Percentiles rank a stretch among this genome's conserved stretches.
Evolutionary conservation across 768 basidiomycete species (phyloP).

Genomic region (Lactarius evosmus): DNA sequence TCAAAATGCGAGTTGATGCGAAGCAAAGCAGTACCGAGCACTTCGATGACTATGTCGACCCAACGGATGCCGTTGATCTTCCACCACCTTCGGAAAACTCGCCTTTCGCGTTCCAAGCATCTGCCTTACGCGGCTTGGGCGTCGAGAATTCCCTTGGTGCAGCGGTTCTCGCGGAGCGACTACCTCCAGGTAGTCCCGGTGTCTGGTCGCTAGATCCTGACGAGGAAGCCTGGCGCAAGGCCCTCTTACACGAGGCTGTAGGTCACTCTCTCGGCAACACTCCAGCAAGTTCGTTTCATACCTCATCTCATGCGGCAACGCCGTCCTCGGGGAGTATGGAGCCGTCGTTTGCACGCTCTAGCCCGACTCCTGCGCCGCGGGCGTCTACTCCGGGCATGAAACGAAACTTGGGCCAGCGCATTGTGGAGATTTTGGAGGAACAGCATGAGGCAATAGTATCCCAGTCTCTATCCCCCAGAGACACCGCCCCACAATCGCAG

Average conservation of each 20-base stretch:
- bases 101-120: slow-evolving; percentile 72
- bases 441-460: slow-evolving; percentile 16
- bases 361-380: slow-evolving; percentile 15
- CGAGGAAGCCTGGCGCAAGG: slow-evolving; percentile 73
- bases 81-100: slow-evolving; percentile 67
- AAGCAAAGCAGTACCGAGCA: slow-evolving; percentile 43
- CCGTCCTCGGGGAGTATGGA: slow-evolving; percentile 32
- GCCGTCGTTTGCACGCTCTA: slow-evolving; percentile 23
- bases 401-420: slow-evolving; percentile 28
- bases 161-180: slow-evolving; percentile 65
- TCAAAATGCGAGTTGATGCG: slow-evolving; percentile 52
- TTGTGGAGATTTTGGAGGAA: slow-evolving; percentile 24
- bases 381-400: slow-evolving; percentile 22
- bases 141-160: slow-evolving; percentile 75
- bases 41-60: slow-evolving; percentile 68
- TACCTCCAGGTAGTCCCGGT: slow-evolving; percentile 65
- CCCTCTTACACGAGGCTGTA: slow-evolving; percentile 72
- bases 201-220: slow-evolving; percentile 50
- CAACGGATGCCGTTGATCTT: slow-evolving; percentile 79
- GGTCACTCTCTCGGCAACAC: slow-evolving; percentile 67
- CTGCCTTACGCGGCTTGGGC: slow-evolving; percentile 67
- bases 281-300: slow-evolving; percentile 45
- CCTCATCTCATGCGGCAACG: slow-evolving; percentile 17
- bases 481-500: not conserved
- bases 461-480: not conserved